A percentile compares a stretch with the other conserved stretches of the same genome.
These are phyloP conservation scores for Urochloa ruziziensis DNA, from an alignment of 176 grass and related monocot genomes.

Conservation along the genomic window DNA sequence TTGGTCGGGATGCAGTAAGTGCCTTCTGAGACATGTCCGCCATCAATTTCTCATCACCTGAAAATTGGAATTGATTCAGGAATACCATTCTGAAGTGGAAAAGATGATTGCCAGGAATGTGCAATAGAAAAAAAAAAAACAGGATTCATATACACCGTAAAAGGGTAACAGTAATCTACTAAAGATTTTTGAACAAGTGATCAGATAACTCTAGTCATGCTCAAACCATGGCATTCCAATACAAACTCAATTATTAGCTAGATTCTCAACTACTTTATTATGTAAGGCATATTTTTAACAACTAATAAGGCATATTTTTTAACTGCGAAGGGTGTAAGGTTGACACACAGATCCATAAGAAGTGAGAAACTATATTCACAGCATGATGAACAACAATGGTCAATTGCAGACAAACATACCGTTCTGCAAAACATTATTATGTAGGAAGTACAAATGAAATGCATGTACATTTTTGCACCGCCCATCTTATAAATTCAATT, in stretches of 20 bases:
- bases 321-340: conserved; percentile 15
- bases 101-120: background rate
- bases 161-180: background rate
- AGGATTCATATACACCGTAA: background rate
- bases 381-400: background rate
- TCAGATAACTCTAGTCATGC: background rate
- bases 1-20: conserved; percentile 52
- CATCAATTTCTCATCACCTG: conserved; percentile 81
- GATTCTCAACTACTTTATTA: background rate
- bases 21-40: conserved; percentile 84
- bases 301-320: background rate
- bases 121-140: background rate
- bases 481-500: background rate
- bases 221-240: background rate
- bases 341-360: background rate
- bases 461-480: background rate
- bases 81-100: conserved; percentile 1
- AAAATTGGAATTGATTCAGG: conserved; percentile 11
- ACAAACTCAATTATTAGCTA: conserved; percentile 6
- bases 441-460: background rate
- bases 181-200: background rate
- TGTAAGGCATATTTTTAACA: background rate
- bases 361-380: background rate
- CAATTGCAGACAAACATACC: conserved; percentile 8
- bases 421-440: too few relatives aligned